These are phyloP conservation scores for Curvularia sp. DNA, from an alignment of 2,329 filamentous ascomycete genomes.

Conservation along the genomic window DNA sequence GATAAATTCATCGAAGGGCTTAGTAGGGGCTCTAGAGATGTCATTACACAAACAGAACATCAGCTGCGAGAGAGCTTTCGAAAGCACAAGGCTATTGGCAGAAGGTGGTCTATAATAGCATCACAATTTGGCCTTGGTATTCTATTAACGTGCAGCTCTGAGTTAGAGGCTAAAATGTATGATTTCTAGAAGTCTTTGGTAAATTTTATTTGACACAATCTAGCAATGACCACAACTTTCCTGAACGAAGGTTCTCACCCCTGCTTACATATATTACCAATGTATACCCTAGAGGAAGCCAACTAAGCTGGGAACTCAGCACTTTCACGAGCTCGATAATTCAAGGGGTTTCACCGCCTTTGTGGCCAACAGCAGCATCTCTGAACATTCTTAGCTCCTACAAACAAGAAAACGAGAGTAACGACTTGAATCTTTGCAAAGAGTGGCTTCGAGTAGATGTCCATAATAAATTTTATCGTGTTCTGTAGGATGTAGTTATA, in stretches of 20 bases:
- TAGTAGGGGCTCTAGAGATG: slow-evolving; percentile 6
- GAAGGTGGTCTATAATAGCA: slow-evolving; percentile 13
- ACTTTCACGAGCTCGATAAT: slow-evolving; percentile 5
- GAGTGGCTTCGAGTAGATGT: slow-evolving; percentile 9
- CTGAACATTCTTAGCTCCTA: slow-evolving; percentile 4
- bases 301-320: slow-evolving; percentile 5
- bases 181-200: slow-evolving; percentile 4
- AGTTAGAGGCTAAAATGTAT: slow-evolving; percentile 10
- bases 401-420: slow-evolving; percentile 6
- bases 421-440: slow-evolving; percentile 3
- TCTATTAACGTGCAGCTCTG: slow-evolving; percentile 6
- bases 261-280: slow-evolving; percentile 6
- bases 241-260: slow-evolving; percentile 4
- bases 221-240: slow-evolving; percentile 11
- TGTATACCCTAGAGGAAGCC: slow-evolving; percentile 7
- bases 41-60: slow-evolving; percentile 6
- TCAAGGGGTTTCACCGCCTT: slow-evolving; percentile 8
- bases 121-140: slow-evolving; percentile 9
- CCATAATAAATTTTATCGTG: slow-evolving; percentile 8
- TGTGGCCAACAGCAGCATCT: slow-evolving; percentile 7
- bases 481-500: slow-evolving; percentile 4
- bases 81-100: slow-evolving; percentile 7
- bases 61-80: slow-evolving; percentile 8
- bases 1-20: slow-evolving; percentile 8
- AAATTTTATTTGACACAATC: slow-evolving; percentile 11